Base-by-base conservation (phyloP, 1,139 yeast species). In the Yamadazyma spencermartinsiae region DNA sequence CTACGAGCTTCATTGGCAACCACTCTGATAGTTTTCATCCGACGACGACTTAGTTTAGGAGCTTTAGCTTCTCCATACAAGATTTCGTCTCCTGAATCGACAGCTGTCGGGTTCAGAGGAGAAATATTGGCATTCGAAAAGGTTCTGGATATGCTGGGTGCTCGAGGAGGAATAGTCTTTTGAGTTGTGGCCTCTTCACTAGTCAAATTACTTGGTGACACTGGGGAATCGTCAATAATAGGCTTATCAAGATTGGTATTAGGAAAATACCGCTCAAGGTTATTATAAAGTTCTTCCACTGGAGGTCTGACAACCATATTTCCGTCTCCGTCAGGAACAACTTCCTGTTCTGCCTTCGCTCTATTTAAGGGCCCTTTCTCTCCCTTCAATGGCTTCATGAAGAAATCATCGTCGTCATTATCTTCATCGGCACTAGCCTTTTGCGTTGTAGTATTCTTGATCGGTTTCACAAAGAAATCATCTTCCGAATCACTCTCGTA, bases 201-300 rank as follows among this genome's bases (percentile, higher is more conserved):
- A n/a, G 40, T 17, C 4, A 38, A 20, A 25, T 39, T 45, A 13
- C 54, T 57, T 3, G 84, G 83, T 0, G 86, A 79, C 1, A 72
- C 68, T 0, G 88, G 84, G 0, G 89, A 82, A 35, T 86, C 90
- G 54, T 87, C 92, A 26, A 90, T 78, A 28, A 92, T 88, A 1
- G 98, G 96, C 52, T 86, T 86, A 56, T 94, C 98, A 44, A 94
- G 74, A 61, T 92, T 92, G 0, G 98, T 83, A 50, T 86, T 76
- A 0, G 98, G 98, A 69, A 94, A 94, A 58, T 87, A 94, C 53
- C 79, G 78, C 52, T 92, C 98, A 50, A 94, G 74, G 54, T 94
- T 89, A 42, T 89, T 88, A 56, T 89, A 92, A 27, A 94, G 84
- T 35, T 86, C 95, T 54, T 92, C 98, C 1, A 96, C 85, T 0